These are phyloP conservation scores for Phellopilus nigrolimitatus DNA, from an alignment of 1,284 basidiomycete species.

Conservation along the genomic window DNA sequence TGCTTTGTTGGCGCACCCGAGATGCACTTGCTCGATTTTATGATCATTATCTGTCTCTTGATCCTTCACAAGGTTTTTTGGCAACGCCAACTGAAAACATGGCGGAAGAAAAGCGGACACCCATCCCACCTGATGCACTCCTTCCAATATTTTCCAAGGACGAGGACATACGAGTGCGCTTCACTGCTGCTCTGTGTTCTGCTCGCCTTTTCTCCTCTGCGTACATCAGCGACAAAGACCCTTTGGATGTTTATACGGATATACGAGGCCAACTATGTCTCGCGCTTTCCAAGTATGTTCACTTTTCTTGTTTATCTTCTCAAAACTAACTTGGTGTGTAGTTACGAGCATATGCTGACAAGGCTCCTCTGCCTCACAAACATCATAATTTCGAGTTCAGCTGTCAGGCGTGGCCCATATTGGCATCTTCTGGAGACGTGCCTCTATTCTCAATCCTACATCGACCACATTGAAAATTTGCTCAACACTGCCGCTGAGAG, in stretches of 20 bases:
- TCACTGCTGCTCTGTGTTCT: constrained; percentile 63
- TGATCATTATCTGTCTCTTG: constrained; percentile 55
- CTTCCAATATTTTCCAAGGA: constrained; percentile 58
- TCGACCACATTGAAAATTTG: constrained; percentile 59
- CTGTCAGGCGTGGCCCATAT: constrained; percentile 80
- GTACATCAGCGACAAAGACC: constrained; percentile 25
- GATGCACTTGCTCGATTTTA: constrained; percentile 64
- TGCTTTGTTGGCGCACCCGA: constrained; percentile 65
- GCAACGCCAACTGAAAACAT: constrained; percentile 18
- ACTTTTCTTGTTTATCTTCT: constrained; percentile 11
- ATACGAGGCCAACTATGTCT: constrained; percentile 41
- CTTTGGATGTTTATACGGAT: constrained; percentile 39
- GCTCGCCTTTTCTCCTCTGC: constrained; percentile 55
- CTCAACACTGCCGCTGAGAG: constrained; percentile 59
- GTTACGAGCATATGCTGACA: constrained; percentile 77
- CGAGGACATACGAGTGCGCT: constrained; percentile 81
- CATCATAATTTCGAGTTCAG: constrained; percentile 77
- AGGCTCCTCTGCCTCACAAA: constrained; percentile 79
- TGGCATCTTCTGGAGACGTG: constrained; percentile 82
- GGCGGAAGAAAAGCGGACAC: constrained; percentile 29
- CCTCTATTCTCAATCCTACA: constrained; percentile 43
- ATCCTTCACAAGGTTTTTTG: constrained; percentile 57
- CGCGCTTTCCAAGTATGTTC: constrained; percentile 44
- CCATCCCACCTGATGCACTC: constrained; percentile 42
- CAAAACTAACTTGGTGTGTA: constrained; percentile 28